Conservation (phyloP, 495 filamentous ascomycete genomes). For the Penicillium fimorum region DNA sequence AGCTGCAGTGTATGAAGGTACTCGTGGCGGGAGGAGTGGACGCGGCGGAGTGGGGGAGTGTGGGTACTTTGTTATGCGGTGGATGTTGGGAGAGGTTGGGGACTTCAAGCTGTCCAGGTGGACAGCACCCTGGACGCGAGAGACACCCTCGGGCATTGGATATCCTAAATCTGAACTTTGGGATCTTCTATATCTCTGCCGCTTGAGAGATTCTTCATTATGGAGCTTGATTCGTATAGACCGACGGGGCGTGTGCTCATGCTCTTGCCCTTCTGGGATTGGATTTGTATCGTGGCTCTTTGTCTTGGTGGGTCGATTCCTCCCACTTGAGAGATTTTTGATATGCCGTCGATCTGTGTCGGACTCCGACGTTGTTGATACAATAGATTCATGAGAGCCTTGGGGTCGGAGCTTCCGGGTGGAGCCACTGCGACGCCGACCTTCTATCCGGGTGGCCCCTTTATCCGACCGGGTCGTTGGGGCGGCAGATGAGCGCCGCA, state of each 20-base stretch:
- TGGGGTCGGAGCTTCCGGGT: conserved; percentile 39
- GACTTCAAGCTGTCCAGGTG: conserved; percentile 66
- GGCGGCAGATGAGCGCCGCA: conserved; percentile 45
- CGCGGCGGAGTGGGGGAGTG: conserved; percentile 83
- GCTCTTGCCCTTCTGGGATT: conserved; percentile 41
- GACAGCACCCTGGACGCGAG: conserved; percentile 31
- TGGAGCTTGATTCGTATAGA: conserved; percentile 90
- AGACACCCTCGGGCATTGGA: conserved; percentile 32
- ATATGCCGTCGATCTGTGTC: conserved; percentile 39
- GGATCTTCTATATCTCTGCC: conserved; percentile 52
- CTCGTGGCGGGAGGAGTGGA: conserved; percentile 79
- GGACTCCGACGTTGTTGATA: conserved; percentile 50
- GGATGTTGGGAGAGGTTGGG: conserved; percentile 77
- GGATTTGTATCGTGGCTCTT: conserved; percentile 44
- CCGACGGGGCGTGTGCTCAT: conserved; percentile 62
- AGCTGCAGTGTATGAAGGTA: conserved; percentile 72
- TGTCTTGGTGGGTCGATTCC: conserved; percentile 48
- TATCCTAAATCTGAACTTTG: conserved; percentile 36
- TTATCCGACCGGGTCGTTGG: conserved; percentile 29
- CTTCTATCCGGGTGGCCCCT: conserved; percentile 26
- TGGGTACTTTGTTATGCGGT: conserved; percentile 78
- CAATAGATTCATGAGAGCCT: conserved; percentile 39
- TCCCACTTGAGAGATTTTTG: conserved; percentile 27
- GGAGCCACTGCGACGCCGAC: conserved; percentile 34
- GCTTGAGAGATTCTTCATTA: conserved; percentile 64